phyloP scores from a whole-genome alignment of 2,329 filamentous ascomycete species.

The Calonectria pseudoreteaudii region DNA sequence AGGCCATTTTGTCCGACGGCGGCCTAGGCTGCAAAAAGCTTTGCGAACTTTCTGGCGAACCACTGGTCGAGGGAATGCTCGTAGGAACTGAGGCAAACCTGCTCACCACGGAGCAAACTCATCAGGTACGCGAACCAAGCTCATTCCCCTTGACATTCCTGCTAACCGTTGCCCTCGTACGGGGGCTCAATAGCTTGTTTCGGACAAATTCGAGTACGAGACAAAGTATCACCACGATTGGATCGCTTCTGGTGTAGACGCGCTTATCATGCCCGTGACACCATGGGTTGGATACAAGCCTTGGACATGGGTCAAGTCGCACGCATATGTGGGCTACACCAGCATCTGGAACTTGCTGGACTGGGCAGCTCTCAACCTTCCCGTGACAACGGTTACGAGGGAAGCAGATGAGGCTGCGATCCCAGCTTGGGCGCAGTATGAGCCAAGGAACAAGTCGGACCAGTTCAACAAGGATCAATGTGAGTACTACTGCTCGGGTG shows the following conservation, averaged over 20 bases:
- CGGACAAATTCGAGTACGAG: conserved; percentile 12
- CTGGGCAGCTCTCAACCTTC: conserved; percentile 19
- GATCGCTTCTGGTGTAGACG: conserved; percentile 9
- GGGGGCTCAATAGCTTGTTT: conserved; percentile 2
- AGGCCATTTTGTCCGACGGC: conserved; percentile 21
- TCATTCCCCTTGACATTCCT: neutral
- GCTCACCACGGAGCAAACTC: conserved; percentile 16
- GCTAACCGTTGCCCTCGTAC: neutral
- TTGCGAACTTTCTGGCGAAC: conserved; percentile 21
- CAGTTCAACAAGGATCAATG: conserved; percentile 27
- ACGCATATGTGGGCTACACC: conserved; percentile 23
- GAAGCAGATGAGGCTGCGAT: neutral
- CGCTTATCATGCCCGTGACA: conserved; percentile 21
- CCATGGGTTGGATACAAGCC: conserved; percentile 26
- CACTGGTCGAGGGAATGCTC: conserved; percentile 21
- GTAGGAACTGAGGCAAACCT: conserved; percentile 17
- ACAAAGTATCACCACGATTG: conserved; percentile 6
- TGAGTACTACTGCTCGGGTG: neutral
- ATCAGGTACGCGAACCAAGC: neutral
- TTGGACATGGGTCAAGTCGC: conserved; percentile 28
- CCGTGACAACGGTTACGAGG: conserved; percentile 15
- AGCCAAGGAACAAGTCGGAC: conserved; percentile 18
- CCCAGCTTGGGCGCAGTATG: conserved; percentile 1
- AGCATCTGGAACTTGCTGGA: conserved; percentile 22
- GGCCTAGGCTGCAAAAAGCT: conserved; percentile 17